Conservation (phyloP, 768 basidiomycete genomes). For the Kwoniella heveanensis region DNA sequence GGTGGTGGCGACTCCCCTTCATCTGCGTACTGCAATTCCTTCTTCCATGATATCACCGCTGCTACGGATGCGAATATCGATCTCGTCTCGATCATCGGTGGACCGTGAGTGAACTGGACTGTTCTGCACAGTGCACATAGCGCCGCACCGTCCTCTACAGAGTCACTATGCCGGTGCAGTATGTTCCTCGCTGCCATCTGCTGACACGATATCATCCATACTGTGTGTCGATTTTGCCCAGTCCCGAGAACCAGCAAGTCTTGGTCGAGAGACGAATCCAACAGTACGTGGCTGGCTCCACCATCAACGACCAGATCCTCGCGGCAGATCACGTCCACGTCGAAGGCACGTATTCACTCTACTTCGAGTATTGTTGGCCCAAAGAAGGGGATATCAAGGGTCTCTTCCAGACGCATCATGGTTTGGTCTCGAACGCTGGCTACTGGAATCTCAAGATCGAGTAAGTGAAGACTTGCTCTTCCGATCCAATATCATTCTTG, state of each 20-base stretch:
- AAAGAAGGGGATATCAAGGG: conserved; percentile 21
- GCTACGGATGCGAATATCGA: background rate
- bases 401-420: conserved; percentile 29
- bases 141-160: too few relatives aligned
- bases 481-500: too few relatives aligned
- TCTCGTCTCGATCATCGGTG: conserved; percentile 1
- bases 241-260: conserved; percentile 26
- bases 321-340: conserved; percentile 15
- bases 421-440: conserved; percentile 26
- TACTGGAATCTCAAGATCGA: conserved; percentile 34
- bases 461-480: background rate
- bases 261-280: conserved; percentile 15
- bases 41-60: background rate
- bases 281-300: conserved; percentile 9
- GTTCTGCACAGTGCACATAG: too few relatives aligned
- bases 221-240: too few relatives aligned
- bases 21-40: background rate
- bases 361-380: conserved; percentile 34
- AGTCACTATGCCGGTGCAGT: too few relatives aligned
- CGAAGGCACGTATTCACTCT: conserved; percentile 27
- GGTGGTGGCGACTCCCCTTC: too few relatives aligned
- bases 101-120: background rate
- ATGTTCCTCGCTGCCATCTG: too few relatives aligned
- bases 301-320: conserved; percentile 12
- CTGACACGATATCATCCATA: too few relatives aligned